Evolutionary conservation across 73 alveolate species (phyloP).

Genomic region (Symbiodinium natans): DNA sequence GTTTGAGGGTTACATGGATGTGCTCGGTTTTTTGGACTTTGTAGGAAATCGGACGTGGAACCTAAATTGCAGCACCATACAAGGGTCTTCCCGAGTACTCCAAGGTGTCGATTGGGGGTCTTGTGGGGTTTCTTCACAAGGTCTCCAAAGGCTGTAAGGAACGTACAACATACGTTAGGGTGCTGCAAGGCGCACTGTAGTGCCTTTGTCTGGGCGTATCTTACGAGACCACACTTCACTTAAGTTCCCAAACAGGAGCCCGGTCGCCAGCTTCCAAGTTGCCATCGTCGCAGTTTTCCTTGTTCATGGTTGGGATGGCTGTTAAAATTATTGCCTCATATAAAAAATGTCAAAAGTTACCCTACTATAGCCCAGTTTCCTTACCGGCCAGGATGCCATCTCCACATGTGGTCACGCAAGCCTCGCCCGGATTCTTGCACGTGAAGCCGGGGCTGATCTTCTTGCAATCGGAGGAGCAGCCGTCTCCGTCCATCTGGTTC

Average conservation of each 20-base stretch:
- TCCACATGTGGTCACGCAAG: slow-evolving; percentile 8
- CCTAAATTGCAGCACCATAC: too few species aligned
- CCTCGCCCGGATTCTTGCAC: not conserved
- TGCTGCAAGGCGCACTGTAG: too few species aligned
- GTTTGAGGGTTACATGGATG: not conserved
- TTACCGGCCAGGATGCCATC: slow-evolving; percentile 1
- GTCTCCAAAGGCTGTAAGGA: too few species aligned
- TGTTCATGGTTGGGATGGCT: too few species aligned
- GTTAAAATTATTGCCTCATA: too few species aligned
- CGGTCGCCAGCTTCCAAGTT: not conserved
- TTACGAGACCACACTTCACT: not conserved
- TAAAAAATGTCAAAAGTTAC: too few species aligned
- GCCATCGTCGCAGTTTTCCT: not conserved
- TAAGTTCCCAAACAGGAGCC: not conserved
- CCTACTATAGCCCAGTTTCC: too few species aligned
- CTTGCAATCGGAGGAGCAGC: not conserved
- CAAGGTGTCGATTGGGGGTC: too few species aligned
- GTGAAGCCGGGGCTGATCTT: not conserved
- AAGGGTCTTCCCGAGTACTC: too few species aligned
- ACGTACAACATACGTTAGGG: too few species aligned
- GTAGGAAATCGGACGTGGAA: not conserved
- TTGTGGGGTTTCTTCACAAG: too few species aligned
- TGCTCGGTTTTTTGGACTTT: not conserved
- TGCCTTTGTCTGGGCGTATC: too few species aligned
- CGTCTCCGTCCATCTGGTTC: not conserved